These are phyloP conservation scores for Aspergillus puulaauensis DNA, from an alignment of 2,329 filamentous ascomycete species.

Conservation along the genomic window DNA sequence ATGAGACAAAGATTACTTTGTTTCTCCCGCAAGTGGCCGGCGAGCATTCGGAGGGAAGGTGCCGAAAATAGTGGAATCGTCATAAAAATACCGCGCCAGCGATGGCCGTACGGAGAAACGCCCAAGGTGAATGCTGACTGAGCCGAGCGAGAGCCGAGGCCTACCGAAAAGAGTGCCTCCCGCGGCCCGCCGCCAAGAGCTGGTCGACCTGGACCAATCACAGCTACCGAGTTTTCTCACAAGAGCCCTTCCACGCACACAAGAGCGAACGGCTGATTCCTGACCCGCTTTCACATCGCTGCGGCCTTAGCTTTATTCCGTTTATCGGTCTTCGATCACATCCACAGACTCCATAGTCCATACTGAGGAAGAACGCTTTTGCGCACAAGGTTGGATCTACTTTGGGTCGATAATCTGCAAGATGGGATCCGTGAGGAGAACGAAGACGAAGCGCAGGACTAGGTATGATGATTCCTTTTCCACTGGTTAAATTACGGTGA, in stretches of 20 bases:
- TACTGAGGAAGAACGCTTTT: not conserved
- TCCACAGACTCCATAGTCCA: slow-evolving; percentile 9
- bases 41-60: slow-evolving; percentile 22
- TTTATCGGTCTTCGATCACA: slow-evolving; percentile 33
- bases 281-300: slow-evolving; percentile 29
- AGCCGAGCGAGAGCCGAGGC: slow-evolving; percentile 35
- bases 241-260: slow-evolving; percentile 21
- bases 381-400: slow-evolving; percentile 7
- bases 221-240: slow-evolving; percentile 24
- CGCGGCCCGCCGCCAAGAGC: slow-evolving; percentile 26
- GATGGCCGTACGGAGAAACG: slow-evolving; percentile 16
- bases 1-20: slow-evolving; percentile 19
- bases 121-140: slow-evolving; percentile 22
- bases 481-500: not conserved
- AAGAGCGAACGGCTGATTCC: slow-evolving; percentile 27
- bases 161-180: slow-evolving; percentile 32
- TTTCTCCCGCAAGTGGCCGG: slow-evolving; percentile 20
- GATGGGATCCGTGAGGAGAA: slow-evolving; percentile 68
- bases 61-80: slow-evolving; percentile 29
- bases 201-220: slow-evolving; percentile 26
- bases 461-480: slow-evolving; percentile 50
- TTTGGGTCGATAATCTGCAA: slow-evolving; percentile 27
- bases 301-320: slow-evolving; percentile 29
- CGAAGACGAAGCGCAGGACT: slow-evolving; percentile 71
- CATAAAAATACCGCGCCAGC: slow-evolving; percentile 26